Conservation (phyloP, 2,329 filamentous ascomycete species). For the Sporothrix pseudoabietina region DNA sequence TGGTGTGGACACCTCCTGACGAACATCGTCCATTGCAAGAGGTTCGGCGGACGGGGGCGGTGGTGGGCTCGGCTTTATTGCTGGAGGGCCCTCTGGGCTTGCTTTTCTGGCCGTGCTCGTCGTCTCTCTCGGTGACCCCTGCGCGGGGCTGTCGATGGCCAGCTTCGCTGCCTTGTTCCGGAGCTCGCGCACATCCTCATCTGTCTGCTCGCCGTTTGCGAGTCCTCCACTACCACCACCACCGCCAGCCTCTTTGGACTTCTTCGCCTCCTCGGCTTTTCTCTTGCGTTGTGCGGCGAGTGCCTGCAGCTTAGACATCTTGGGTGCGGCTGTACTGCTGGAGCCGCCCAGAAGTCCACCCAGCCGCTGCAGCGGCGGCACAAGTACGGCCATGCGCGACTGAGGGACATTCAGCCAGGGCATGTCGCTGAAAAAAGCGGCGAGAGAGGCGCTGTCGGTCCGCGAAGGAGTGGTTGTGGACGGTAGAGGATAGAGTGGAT, state of each 20-base stretch:
- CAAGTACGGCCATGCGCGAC: conserved; percentile 65
- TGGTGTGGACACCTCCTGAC: background rate
- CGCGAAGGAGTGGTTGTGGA: background rate
- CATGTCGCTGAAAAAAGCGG: conserved; percentile 76
- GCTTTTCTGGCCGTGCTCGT: background rate
- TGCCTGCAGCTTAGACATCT: conserved; percentile 87
- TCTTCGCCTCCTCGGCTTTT: conserved; percentile 67
- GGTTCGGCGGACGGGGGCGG: background rate
- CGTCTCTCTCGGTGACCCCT: conserved; percentile 6
- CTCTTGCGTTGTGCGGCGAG: conserved; percentile 84
- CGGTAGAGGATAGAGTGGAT: conserved; percentile 2
- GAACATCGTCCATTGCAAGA: background rate
- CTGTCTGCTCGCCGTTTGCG: background rate
- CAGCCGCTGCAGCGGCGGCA: conserved; percentile 57
- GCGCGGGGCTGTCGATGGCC: conserved; percentile 25
- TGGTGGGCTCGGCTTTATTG: background rate
- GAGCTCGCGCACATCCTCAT: conserved; percentile 37
- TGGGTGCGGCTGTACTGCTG: conserved; percentile 54
- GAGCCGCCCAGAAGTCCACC: conserved; percentile 79
- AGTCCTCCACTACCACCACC: background rate
- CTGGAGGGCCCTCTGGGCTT: background rate
- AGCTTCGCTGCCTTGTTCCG: conserved; percentile 33
- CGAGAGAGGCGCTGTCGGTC: conserved; percentile 41
- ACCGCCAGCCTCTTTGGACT: conserved; percentile 38
- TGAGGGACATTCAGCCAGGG: conserved; percentile 79